Base-by-base conservation (phyloP, 2,329 filamentous ascomycete genomes). In the Colletotrichum tabaci region DNA sequence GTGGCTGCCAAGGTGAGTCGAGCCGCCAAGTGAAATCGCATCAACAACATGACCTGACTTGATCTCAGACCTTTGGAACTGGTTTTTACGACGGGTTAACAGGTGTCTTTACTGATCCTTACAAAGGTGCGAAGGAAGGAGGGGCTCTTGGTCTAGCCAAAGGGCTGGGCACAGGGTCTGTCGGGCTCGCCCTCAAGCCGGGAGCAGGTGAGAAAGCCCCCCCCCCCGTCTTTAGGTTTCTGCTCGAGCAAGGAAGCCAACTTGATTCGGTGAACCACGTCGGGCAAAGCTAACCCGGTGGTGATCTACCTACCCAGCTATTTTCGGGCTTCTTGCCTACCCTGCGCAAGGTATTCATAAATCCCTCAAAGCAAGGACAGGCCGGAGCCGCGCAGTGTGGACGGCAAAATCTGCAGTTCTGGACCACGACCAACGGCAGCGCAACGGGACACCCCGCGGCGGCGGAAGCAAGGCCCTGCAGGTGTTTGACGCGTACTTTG, bases 121-220 rank as follows among this genome's bases (percentile, higher is more conserved):
- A 74, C 23, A 76, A 79, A 61, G 80, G 77, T 0, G 79, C 75
- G 1, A 78, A 76, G 64, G 74, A 80, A 5, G 78, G 79, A 3
- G 81, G 82, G 0, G 73, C 76, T 0, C 30, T 76, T 1, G 82
- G 82, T 0, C 76, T 80, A 12, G 73, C 76, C 2, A 81, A 79
- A 47, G 80, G 81, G 0, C 49, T 82, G 0, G 78, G 77, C 1
- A 83, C 81, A 63, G 83, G 81, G 2, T 71, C 75, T 0, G 67
- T 75, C 23, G 76, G 77, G 2, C 44, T 77, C 0, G 16, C 73
- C 0, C 74, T 77, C 16, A 77, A 77, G 58, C 63, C 77, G 4
- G 73, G 74, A 35, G 74, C 77, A n/a, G 77, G 77, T 79, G 73
- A 62, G 77, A 21, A 60, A 35, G 69, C 35, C 35, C 35, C 30